phyloP scores from a whole-genome alignment of 768 basidiomycete genomes.

The Trametes elegans region DNA sequence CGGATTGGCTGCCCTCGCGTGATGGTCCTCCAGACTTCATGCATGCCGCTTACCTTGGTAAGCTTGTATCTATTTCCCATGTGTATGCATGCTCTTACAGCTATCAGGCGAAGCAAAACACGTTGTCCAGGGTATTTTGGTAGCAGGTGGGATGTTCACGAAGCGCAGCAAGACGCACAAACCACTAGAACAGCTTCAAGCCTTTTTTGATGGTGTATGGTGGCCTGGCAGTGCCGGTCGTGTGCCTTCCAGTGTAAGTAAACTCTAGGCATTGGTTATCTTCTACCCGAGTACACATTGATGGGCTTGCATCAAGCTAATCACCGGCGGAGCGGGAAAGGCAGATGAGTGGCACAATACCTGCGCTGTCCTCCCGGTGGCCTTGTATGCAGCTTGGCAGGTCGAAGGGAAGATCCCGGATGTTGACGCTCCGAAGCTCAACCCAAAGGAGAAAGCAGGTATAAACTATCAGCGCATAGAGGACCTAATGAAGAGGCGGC shows the following conservation, averaged over 20 bases:
- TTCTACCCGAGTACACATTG: not conserved
- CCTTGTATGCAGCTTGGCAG: not conserved
- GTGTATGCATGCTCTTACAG: not conserved
- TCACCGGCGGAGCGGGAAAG: not conserved
- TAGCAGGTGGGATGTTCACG: not conserved
- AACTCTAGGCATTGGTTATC: not conserved
- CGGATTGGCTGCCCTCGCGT: not conserved
- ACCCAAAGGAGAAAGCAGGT: not conserved
- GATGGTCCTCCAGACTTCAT: not conserved
- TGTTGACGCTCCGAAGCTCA: not conserved
- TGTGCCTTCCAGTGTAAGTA: not conserved
- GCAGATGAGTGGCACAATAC: not conserved
- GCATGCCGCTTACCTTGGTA: constrained; percentile 1
- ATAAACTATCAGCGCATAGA: not conserved
- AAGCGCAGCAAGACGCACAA: not conserved
- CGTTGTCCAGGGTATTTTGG: not conserved
- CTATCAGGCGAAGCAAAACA: constrained; percentile 3
- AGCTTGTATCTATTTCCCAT: not conserved
- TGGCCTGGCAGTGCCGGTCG: not conserved
- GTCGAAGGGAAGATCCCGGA: not conserved
- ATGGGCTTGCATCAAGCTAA: not conserved
- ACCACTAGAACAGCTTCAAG: not conserved
- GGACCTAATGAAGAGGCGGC: not conserved
- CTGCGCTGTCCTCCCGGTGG: not conserved
- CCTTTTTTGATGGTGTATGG: not conserved